A percentile compares a stretch with the other conserved stretches of the same genome.
These are phyloP conservation scores for Clonostachys sp. DNA, from an alignment of 2,329 filamentous ascomycete species.

Conservation along the genomic window DNA sequence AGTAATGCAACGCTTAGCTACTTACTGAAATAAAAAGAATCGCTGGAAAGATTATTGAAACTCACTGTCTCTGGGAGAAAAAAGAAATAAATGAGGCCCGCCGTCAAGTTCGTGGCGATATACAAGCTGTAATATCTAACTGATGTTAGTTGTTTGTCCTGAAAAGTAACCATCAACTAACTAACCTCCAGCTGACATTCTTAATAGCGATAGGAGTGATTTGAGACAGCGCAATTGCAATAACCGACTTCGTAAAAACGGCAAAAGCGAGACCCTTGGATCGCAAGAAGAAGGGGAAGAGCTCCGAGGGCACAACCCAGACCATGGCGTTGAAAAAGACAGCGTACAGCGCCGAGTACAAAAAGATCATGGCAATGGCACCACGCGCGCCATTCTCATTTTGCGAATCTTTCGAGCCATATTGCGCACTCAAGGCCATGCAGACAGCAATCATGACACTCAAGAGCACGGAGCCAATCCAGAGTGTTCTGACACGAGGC, in stretches of 20 bases:
- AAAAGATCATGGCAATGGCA: constrained; percentile 22
- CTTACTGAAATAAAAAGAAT: no score
- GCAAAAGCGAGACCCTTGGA: constrained; percentile 13
- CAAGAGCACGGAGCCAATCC: constrained; percentile 10
- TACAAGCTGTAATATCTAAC: constrained; percentile 18
- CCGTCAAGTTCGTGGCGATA: constrained; percentile 17
- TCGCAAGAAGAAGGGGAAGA: constrained; percentile 16
- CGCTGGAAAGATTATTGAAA: not conserved
- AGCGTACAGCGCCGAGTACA: constrained; percentile 18
- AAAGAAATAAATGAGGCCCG: constrained; percentile 17
- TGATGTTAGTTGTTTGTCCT: not conserved
- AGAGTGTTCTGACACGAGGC: constrained; percentile 11
- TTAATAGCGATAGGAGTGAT: constrained; percentile 16
- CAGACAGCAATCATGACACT: constrained; percentile 13
- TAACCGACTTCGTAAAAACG: constrained; percentile 15
- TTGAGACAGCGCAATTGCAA: constrained; percentile 18
- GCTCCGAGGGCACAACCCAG: constrained; percentile 20
- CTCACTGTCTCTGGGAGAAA: constrained; percentile 22
- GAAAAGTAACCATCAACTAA: not conserved
- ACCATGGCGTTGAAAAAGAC: constrained; percentile 24
- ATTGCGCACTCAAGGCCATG: constrained; percentile 14
- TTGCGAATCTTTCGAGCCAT: constrained; percentile 6
- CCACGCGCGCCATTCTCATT: constrained; percentile 12
- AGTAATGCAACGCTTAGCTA: not conserved
- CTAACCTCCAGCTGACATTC: constrained; percentile 11